Percentiles rank a stretch among this genome's conserved stretches.
These are phyloP conservation scores for Caloboletus inedulis DNA, from an alignment of 1,284 basidiomycete species.

Conservation along the genomic window DNA sequence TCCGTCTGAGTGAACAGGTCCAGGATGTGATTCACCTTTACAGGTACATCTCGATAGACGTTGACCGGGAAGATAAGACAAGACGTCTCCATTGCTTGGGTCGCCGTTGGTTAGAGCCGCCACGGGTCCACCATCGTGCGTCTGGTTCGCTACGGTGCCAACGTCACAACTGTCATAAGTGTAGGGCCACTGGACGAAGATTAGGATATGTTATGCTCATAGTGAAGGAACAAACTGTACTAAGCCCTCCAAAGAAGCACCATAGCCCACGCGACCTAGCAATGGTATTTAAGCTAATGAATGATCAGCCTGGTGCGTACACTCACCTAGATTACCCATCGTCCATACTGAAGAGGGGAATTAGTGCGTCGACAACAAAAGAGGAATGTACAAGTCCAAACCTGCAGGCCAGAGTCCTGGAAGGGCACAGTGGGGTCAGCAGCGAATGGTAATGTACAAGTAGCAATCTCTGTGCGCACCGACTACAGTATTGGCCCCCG, in stretches of 20 bases:
- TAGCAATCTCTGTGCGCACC: constrained; percentile 47
- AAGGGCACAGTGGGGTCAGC: background rate
- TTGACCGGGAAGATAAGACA: constrained; percentile 62
- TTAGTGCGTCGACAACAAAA: constrained; percentile 13
- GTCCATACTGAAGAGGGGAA: constrained; percentile 43
- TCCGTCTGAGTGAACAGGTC: constrained; percentile 47
- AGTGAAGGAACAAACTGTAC: constrained; percentile 23
- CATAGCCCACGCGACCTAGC: constrained; percentile 55
- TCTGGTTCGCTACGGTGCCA: constrained; percentile 57
- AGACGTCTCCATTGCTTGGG: constrained; percentile 29
- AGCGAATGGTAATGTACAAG: constrained; percentile 34
- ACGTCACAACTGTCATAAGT: constrained; percentile 55
- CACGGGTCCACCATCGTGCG: constrained; percentile 36
- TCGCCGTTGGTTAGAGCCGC: constrained; percentile 43
- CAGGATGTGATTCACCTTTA: constrained; percentile 58
- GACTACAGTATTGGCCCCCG: constrained; percentile 59
- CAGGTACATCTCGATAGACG: constrained; percentile 66
- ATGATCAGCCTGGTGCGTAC: background rate
- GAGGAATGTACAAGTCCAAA: constrained; percentile 8
- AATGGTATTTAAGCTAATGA: background rate
- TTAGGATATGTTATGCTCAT: background rate
- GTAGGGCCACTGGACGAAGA: constrained; percentile 40
- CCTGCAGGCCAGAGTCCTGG: constrained; percentile 36
- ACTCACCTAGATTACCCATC: constrained; percentile 60
- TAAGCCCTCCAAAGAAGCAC: constrained; percentile 61